Conservation (phyloP, 352 stramenopile species). For the Globisporangium paddicum region DNA sequence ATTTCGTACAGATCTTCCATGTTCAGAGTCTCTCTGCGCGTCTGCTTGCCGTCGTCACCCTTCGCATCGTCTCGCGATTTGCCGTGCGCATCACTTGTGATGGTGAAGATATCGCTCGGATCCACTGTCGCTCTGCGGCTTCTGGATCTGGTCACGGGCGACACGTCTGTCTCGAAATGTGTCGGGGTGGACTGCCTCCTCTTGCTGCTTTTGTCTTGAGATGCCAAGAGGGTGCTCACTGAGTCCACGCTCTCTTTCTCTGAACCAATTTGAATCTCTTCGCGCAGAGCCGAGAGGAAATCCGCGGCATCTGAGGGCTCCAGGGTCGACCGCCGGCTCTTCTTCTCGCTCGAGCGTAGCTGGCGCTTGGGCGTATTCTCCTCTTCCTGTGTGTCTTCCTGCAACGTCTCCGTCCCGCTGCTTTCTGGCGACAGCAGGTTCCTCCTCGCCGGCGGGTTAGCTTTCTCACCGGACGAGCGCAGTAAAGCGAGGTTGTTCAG, state of each 20-base stretch:
- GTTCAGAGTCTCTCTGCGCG: conserved; percentile 58
- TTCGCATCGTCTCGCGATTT: background rate
- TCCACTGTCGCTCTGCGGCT: conserved; percentile 48
- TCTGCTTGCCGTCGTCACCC: conserved; percentile 8
- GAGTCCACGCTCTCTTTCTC: conserved; percentile 7
- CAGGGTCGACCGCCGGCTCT: conserved; percentile 38
- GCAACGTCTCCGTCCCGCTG: conserved; percentile 6
- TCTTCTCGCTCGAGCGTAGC: conserved; percentile 6
- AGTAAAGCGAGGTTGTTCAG: conserved; percentile 3
- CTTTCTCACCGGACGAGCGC: conserved; percentile 4
- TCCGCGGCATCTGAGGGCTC: conserved; percentile 39
- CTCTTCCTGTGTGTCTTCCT: conserved; percentile 14
- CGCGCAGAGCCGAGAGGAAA: conserved; percentile 37
- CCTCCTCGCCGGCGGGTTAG: conserved; percentile 10
- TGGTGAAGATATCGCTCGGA: conserved; percentile 34
- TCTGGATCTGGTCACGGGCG: conserved; percentile 20
- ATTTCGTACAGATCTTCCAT: conserved; percentile 42
- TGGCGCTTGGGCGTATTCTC: background rate
- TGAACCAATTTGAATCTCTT: conserved; percentile 4
- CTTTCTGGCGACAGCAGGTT: conserved; percentile 3
- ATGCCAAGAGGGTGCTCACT: background rate
- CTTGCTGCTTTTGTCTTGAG: conserved; percentile 8
- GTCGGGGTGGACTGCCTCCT: conserved; percentile 2
- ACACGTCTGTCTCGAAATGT: conserved; percentile 8
- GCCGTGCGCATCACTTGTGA: conserved; percentile 10